Base-by-base conservation (phyloP, 306 rosid species). In the Casuarina cunninghamiana region DNA sequence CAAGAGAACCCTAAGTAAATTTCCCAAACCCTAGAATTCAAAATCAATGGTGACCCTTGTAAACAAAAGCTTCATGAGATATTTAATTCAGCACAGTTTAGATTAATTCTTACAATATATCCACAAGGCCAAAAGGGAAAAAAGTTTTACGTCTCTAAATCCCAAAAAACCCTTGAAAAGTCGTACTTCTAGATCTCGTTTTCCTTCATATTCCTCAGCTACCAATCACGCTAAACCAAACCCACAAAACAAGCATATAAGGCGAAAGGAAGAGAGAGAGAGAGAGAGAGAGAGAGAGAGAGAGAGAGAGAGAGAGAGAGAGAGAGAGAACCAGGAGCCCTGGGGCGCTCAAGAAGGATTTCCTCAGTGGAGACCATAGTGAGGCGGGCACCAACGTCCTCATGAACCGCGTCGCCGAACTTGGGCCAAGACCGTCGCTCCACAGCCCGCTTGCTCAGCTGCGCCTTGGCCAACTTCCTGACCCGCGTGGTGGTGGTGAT, bases 331-430 rank as follows among this genome's bases (percentile, higher is more conserved):
- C 98, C 98, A 1, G 86, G 97, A 67, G 97, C 91, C 85, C 90
- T 90, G 54, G 98, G 95, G 32, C 97, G 97, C 83, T 94, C 97
- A 6, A 94, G 91, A 53, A 89, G 61, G 77, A 94, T 94, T 87
- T 94, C 98, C 72, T 94, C 98, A 0, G 98, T 92, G 81, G 98
- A 94, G 45, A 94, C 89, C 95, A 94, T 85, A 53, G 98, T 94
- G 77, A 92, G 98, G 58, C 95, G 83, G 54, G 83, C 78, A 35
- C 95, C 92, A 26, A 92, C 91, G 4, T 94, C 98, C 65, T 94
- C 97, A 5, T 92, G 89, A 2, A 88, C 90, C 5, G 97, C 97
- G 71, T 92, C 97, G 0, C 97, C 98, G 73, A 94, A 94, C 86
- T 94, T 94, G 42, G 95, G 87, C 97, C 97, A 94, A 2, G 84